Base-by-base conservation (phyloP, 768 basidiomycete species). In the Leccinum obscurum region DNA sequence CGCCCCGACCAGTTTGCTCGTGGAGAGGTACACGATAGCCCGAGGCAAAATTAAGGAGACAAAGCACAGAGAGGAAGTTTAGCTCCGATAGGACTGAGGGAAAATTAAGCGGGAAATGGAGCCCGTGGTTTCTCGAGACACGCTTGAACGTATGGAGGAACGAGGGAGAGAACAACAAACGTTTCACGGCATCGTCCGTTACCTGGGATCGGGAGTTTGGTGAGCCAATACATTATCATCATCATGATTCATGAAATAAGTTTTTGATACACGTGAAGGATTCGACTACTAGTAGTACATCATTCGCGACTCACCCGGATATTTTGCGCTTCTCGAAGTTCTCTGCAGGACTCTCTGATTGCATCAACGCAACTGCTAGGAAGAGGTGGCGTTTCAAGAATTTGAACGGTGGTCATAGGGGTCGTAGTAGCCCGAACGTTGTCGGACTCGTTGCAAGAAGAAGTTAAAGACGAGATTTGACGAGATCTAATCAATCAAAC, bases 11-110 rank as follows among this genome's bases (percentile, higher is more conserved):
- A 3, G 88, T 88, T 58, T 85, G 83, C 14, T 75, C 74, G 72
- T 91, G 92, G 41, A 95, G 80, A 5, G 88, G 84, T 5, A 80
- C 77, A 26, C 91, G 88, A 72, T 90, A 95, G 37, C 90, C 90
- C 1, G 90, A 91, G 5, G 83, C 90, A 71, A 95, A 92, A 71
- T 94, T 94, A 35, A 96, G 80, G 15, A 94, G 79, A 3, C 87
- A 85, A 46, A 94, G 83, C 8, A 91, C 73, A 50, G 87, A 85
- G n/a, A 95, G 76, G 30, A 95, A 77, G 72, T 93, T 95, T 60
- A 96, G 78, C 74, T 96, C 93, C 48, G 88, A 83, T 5, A 85
- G 75, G 20, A 80, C 73, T 0, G 89, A 88, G 39, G 89, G 78
- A 66, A 95, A 96, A 3, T 87, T 86, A 54, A 96, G 82, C 2